These are phyloP conservation scores for Aethionema arabicum DNA, from an alignment of 345 rosid genomes.

Conservation along the genomic window DNA sequence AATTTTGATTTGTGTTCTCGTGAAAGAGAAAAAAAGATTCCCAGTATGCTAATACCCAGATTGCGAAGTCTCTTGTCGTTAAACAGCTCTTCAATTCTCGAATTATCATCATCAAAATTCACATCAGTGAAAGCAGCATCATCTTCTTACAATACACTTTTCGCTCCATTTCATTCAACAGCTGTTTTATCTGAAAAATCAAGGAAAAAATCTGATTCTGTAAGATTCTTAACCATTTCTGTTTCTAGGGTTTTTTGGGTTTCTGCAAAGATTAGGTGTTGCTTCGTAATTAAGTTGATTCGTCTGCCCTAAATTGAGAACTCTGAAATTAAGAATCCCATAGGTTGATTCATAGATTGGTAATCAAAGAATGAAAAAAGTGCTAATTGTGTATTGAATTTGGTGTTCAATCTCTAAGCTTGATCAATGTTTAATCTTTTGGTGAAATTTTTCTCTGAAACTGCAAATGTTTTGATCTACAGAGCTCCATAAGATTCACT, in stretches of 20 bases:
- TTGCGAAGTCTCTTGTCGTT: slow-evolving; percentile 25
- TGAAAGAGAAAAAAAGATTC: background rate
- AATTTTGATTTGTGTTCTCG: too few relatives aligned
- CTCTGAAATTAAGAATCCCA: too few relatives aligned
- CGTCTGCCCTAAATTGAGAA: too few relatives aligned
- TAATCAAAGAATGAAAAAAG: too few relatives aligned
- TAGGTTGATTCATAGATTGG: too few relatives aligned
- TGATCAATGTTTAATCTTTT: slow-evolving; percentile 9
- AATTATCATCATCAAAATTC: slow-evolving; percentile 12
- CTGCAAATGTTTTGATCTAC: slow-evolving; percentile 27
- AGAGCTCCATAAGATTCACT: slow-evolving; percentile 37
- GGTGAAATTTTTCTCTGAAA: slow-evolving; percentile 26
- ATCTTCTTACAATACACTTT: background rate
- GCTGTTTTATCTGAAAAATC: slow-evolving; percentile 35
- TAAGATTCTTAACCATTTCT: slow-evolving; percentile 10
- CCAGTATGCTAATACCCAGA: slow-evolving; percentile 22
- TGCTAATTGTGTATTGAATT: background rate
- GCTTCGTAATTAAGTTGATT: background rate
- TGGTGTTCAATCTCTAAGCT: too few relatives aligned
- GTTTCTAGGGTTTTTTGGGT: slow-evolving; percentile 4
- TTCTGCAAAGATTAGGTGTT: background rate
- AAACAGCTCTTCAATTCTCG: slow-evolving; percentile 15
- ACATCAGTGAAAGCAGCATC: background rate
- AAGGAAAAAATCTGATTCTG: slow-evolving; percentile 26
- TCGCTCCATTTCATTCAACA: slow-evolving; percentile 35